Base-by-base conservation (phyloP, 495 filamentous ascomycete genomes). In the Penicillium atrosanguineum region DNA sequence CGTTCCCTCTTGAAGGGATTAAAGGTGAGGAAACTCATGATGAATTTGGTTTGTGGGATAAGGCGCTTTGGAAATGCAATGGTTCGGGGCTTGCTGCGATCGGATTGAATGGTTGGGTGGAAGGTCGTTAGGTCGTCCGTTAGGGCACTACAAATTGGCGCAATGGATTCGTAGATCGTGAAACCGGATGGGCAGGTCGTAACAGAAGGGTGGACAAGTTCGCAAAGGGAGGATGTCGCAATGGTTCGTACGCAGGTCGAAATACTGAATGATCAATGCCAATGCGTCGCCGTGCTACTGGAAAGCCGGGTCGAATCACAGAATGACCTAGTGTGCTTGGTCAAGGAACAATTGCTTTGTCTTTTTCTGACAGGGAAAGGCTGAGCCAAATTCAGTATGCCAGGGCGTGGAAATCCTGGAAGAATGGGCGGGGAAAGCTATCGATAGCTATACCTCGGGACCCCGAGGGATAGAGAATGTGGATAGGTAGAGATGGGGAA, bases 1-100 rank as follows among this genome's bases (percentile, higher is more conserved):
- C 72, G 69, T 52, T 83, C 77, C 50, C 73, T 69, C 48, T 73
- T 69, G 62, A 83, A 82, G 1, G 79, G 80, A 48, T 80, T 83
- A 55, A 79, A 64, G 29, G 56, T 48, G 37, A 53, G 36, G 50
- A 69, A 23, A 16, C 60, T 54, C 69, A 73, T 73, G 2, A 40
- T 64, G 60, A 26, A 9, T 18, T 40, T 54, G 56, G 53, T 42
- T 48, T 38, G 47, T 48, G 37, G 48, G 45, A 4, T 6, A 53
- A 63, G 66, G 53, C 64, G 68, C 66, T 58, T 61, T 57, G 53
- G 63, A 52, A 44, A 18, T 14, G 16, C 19, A 38, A 41, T 20
- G 7, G 21, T 7, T 15, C 6, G 8, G 36, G 48, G 26, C 14
- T 48, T 55, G 57, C 54, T 55, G 57, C 54, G 53, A 39, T 50